Conservation (phyloP, 2,329 filamentous ascomycete species). For the Atkinsonella hypoxylon region DNA sequence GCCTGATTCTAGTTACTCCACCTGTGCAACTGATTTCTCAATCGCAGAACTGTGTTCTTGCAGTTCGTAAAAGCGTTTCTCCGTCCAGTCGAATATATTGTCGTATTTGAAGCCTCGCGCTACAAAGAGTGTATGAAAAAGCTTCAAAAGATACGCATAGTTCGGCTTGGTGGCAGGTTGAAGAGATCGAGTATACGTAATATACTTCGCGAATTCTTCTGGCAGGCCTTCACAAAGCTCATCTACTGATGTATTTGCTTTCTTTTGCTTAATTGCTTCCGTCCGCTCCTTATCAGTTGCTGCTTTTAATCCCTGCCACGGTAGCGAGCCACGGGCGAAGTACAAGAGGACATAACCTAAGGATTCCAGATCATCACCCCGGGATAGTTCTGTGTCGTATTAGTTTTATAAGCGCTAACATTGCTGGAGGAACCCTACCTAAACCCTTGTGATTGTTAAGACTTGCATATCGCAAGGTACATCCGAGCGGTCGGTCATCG, state of each 20-base stretch:
- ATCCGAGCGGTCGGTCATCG: not conserved
- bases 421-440: not conserved
- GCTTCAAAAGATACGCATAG: conserved; percentile 64
- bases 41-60: not conserved
- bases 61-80: conserved; percentile 12
- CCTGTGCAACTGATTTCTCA: no score
- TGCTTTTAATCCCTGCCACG: not conserved
- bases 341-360: conserved; percentile 3
- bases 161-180: conserved; percentile 66
- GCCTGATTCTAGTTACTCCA: no score
- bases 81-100: conserved; percentile 68
- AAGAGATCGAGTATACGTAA: conserved; percentile 63
- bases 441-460: conserved; percentile 1
- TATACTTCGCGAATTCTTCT: conserved; percentile 63
- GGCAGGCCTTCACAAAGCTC: conserved; percentile 64
- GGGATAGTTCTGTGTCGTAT: not conserved
- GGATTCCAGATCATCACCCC: conserved; percentile 4
- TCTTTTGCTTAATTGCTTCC: conserved; percentile 11
- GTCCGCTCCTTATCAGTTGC: conserved; percentile 51
- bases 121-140: conserved; percentile 62
- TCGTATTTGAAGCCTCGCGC: conserved; percentile 65
- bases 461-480: conserved; percentile 1
- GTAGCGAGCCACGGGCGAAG: not conserved
- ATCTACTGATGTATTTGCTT: conserved; percentile 47
- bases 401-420: not conserved